A percentile compares a stretch with the other conserved stretches of the same genome.
phyloP scores from a whole-genome alignment of 331 rosid species.

The Rosa hybrid region DNA sequence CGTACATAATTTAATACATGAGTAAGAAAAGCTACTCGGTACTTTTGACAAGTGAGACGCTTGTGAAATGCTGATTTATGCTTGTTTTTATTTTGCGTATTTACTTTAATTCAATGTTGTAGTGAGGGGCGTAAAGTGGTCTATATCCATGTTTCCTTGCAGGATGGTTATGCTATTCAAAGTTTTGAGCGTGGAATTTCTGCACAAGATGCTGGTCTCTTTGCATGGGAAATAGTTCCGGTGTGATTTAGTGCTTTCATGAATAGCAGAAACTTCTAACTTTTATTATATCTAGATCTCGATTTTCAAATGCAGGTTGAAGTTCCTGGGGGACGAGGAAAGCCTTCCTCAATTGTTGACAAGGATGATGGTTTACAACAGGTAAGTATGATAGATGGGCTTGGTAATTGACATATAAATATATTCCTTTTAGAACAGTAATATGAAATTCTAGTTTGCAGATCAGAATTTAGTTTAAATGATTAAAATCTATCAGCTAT shows the following conservation, averaged over 20 bases:
- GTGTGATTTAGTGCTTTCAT: slow-evolving; percentile 45
- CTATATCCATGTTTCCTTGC: slow-evolving; percentile 17
- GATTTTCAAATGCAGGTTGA: slow-evolving; percentile 59
- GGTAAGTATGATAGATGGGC: slow-evolving; percentile 40
- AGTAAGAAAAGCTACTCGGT: not conserved
- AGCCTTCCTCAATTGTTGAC: slow-evolving; percentile 54
- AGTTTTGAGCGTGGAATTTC: slow-evolving; percentile 85
- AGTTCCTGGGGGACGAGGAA: slow-evolving; percentile 68
- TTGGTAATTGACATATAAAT: not conserved
- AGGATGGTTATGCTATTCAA: slow-evolving; percentile 82
- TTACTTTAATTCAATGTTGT: not conserved
- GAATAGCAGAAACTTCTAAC: slow-evolving; percentile 6
- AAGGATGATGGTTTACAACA: slow-evolving; percentile 87
- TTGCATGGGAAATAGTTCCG: slow-evolving; percentile 91
- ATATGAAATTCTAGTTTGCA: not conserved
- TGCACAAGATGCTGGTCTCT: slow-evolving; percentile 69
- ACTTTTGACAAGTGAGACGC: not conserved
- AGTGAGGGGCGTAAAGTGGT: not conserved
- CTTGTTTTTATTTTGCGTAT: not conserved
- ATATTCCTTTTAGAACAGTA: not conserved
- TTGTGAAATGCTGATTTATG: not conserved
- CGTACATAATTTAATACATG: not conserved
- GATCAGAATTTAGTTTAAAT: not conserved
- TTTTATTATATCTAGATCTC: slow-evolving; percentile 22
- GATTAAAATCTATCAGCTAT: not conserved